Base-by-base conservation (phyloP, 2,329 filamentous ascomycete species). In the Alternaria dauci region DNA sequence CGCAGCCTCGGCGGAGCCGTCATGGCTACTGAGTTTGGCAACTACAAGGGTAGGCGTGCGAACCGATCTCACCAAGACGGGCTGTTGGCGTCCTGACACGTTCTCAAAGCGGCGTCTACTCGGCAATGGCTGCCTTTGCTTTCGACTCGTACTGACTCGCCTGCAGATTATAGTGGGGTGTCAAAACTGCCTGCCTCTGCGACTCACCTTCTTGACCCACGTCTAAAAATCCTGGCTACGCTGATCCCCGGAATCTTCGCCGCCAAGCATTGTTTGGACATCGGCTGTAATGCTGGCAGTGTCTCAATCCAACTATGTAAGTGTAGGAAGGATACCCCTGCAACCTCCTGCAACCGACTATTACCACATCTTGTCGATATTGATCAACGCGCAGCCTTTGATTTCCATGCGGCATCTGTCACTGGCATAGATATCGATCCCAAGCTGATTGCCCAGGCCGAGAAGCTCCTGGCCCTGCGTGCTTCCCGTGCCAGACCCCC, bases 381-480 rank as follows among this genome's bases (percentile, higher is more conserved):
- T 74, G 62, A 70, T 55, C 52, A 50, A 51, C 63, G 57, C 52
- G 62, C 69, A 81, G 78, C 71, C 54, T 71, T 80, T 58, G 71
- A 78, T 55, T 79, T 78, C 66, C 64, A 68, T 58, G 77, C 78
- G 44, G 66, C 69, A 55, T 73, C 73, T 28, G 76, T 80, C 55
- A 76, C 73, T 44, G 79, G 78, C 53, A 72, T 80, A 57, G 79
- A 81, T 58, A 76, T 79, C 44, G 79, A 81, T 63, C 63, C 68
- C 46, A 66, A 73, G 25, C 73, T 80, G 44, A 72, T 80, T 61
- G 61, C 55, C 42, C 74, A 78, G 42, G 78, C 79, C 58, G 67
- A 74, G 42, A 71, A 70, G 43, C 76, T 80, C 42, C 58, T 78
- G 55, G 72, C 74, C 12, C 71, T 79, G 26, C 76, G 74, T 50